Percentiles rank a stretch among this genome's conserved stretches.
Evolutionary conservation across 1,139 yeast genomes (phyloP).

Genomic region (Pichia sp.): DNA sequence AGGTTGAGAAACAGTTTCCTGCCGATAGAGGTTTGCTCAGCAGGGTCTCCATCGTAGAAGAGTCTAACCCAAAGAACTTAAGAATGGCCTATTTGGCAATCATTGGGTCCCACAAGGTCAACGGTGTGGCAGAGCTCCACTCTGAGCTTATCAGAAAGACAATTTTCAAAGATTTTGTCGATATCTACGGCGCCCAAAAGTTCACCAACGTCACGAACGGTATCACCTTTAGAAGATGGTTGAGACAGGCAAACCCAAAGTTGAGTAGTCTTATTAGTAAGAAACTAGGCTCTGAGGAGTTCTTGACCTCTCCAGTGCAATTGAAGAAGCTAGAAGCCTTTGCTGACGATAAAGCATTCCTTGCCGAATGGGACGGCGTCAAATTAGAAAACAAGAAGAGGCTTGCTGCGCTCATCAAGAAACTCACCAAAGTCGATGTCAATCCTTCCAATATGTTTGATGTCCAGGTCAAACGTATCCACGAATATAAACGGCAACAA

Average conservation of each 20-base stretch:
- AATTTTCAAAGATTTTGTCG: conserved; percentile 85
- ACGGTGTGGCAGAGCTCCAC: conserved; percentile 94
- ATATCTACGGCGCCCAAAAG: conserved; percentile 72
- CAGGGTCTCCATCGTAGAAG: conserved; percentile 82
- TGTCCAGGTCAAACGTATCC: conserved; percentile 91
- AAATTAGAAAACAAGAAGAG: conserved; percentile 66
- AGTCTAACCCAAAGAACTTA: conserved; percentile 70
- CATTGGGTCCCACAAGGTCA: conserved; percentile 87
- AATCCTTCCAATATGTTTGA: conserved; percentile 78
- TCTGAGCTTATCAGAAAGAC: conserved; percentile 87
- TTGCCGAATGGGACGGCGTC: conserved; percentile 64
- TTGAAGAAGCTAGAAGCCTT: conserved; percentile 65
- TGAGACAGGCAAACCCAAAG: conserved; percentile 86
- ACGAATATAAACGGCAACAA: conserved; percentile 94
- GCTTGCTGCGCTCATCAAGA: conserved; percentile 66
- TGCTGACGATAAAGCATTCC: conserved; percentile 66
- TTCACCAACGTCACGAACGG: conserved; percentile 94
- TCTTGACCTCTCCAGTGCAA: conserved; percentile 61
- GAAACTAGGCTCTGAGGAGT: conserved; percentile 66
- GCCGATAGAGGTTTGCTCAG: conserved; percentile 57
- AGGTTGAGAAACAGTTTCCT: conserved; percentile 74
- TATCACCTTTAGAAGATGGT: conserved; percentile 95
- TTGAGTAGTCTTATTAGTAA: conserved; percentile 68
- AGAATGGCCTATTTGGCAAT: conserved; percentile 92
- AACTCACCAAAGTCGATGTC: conserved; percentile 62